A percentile compares a stretch with the other conserved stretches of the same genome.
Evolutionary conservation across 2,329 filamentous ascomycete genomes (phyloP).

Genomic region (Aphanocladium album): DNA sequence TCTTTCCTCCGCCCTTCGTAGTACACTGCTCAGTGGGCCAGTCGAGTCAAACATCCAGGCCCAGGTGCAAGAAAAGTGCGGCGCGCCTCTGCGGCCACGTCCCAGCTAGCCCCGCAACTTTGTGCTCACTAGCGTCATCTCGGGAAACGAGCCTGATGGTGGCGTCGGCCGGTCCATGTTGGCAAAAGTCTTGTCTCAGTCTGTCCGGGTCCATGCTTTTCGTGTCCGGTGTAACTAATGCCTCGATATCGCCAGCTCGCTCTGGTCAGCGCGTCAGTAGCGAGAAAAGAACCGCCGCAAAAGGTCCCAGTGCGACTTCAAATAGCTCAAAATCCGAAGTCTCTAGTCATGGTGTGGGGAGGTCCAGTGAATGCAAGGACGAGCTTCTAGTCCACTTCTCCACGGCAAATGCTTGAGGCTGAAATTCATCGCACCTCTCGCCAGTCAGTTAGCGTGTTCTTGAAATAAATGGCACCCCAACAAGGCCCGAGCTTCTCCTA

Average conservation of each 20-base stretch:
- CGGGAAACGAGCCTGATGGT: neutral
- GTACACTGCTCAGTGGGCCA: neutral
- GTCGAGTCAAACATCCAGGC: neutral
- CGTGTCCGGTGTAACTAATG: neutral
- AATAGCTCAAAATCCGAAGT: neutral
- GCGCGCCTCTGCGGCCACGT: neutral
- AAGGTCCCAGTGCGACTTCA: neutral
- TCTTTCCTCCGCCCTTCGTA: neutral
- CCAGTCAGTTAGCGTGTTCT: neutral
- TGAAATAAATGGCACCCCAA: neutral
- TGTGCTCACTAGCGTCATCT: neutral
- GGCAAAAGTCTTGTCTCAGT: neutral
- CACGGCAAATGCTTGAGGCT: neutral
- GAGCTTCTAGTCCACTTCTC: neutral
- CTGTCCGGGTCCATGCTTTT: neutral
- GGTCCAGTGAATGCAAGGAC: too few species aligned
- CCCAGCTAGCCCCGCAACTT: neutral
- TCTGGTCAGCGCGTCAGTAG: neutral
- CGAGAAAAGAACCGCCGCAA: neutral
- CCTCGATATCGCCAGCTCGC: neutral
- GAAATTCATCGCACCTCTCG: neutral
- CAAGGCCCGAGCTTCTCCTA: neutral
- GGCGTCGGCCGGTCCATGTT: neutral
- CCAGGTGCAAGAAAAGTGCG: neutral
- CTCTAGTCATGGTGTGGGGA: too few species aligned